Base-by-base conservation (phyloP, 2,329 filamentous ascomycete genomes). In the Cladobotryum mycophilum region DNA sequence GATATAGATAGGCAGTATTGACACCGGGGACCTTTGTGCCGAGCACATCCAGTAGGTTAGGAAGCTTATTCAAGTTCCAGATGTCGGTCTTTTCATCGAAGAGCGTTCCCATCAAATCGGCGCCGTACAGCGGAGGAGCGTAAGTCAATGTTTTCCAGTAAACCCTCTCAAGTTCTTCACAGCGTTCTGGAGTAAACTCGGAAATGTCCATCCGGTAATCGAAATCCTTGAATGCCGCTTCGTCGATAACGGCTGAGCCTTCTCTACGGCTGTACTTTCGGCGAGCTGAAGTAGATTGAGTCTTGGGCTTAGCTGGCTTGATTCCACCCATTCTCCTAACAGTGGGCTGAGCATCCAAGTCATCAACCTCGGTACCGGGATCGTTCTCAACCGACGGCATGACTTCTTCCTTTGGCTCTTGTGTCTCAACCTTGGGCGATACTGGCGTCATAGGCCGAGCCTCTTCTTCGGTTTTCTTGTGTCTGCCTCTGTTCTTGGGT, bases 121-220 rank as follows among this genome's bases (percentile, higher is more conserved):
- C 93, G 47, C 93, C 93, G 60, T 99, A 99, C 67, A 99, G 81
- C 0, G 93, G 93, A 51, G 89, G 85, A 43, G 92, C 95, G 70
- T 95, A 99, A 18, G 91, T 96, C 55, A 99, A 77, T 1, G 89
- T 96, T 70, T 95, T 96, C 93, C 93, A 99, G 71, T 99, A 99
- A 41, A 85, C 86, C 48, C 89, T 86, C 69, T 99, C 93, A 5
- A 99, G 78, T 65, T 99, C 93, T 59, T 95, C 89, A 64, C 93
- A 97, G 53, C 95, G 81, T 67, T 97, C 92, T 0, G 86, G 79
- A 0, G 90, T 95, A 65, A 87, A 99, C 48, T 97, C 89, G 5
- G 91, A 88, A 33, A 89, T 80, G 58, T 92, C 84, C 70, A 96
- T 86, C 45, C 82, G 84, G 66, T 97, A 97, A 64, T 97, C 87